phyloP scores from a whole-genome alignment of 768 basidiomycete species.

The Rhodotorula taiwanensis region DNA sequence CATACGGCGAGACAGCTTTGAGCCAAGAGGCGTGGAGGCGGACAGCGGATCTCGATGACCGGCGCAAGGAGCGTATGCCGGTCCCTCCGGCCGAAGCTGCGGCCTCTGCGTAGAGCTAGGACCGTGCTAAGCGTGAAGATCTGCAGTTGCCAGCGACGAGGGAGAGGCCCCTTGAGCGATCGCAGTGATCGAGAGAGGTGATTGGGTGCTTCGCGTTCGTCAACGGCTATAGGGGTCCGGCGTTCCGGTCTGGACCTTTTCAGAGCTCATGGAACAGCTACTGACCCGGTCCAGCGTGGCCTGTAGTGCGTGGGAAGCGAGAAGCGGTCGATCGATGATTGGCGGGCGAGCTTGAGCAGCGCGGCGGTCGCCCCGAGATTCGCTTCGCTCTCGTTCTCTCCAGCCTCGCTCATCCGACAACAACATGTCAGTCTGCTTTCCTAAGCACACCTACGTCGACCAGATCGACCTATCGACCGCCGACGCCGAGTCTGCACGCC shows the following conservation, averaged over 20 bases:
- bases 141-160: too few species aligned
- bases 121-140: too few species aligned
- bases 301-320: background rate
- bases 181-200: too few species aligned
- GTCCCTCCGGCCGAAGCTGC: too few species aligned
- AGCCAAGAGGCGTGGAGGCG: slow-evolving; percentile 32
- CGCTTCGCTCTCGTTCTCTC: background rate
- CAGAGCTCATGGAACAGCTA: too few species aligned
- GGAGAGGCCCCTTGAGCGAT: too few species aligned
- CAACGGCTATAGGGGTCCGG: too few species aligned
- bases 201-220: too few species aligned
- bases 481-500: background rate
- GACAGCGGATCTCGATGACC: slow-evolving; percentile 39
- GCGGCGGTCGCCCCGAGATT: too few species aligned
- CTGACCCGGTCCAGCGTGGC: too few species aligned
- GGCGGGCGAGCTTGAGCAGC: background rate
- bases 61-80: slow-evolving; percentile 32
- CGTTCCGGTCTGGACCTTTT: too few species aligned
- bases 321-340: background rate
- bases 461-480: background rate
- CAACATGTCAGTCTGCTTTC: slow-evolving; percentile 13
- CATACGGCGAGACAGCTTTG: slow-evolving; percentile 30
- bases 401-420: slow-evolving; percentile 2
- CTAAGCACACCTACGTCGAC: background rate
- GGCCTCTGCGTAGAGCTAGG: too few species aligned